Evolutionary conservation across 192 early-diverging fungal genomes (phyloP).

Genomic region (Oehlia diaphana): DNA sequence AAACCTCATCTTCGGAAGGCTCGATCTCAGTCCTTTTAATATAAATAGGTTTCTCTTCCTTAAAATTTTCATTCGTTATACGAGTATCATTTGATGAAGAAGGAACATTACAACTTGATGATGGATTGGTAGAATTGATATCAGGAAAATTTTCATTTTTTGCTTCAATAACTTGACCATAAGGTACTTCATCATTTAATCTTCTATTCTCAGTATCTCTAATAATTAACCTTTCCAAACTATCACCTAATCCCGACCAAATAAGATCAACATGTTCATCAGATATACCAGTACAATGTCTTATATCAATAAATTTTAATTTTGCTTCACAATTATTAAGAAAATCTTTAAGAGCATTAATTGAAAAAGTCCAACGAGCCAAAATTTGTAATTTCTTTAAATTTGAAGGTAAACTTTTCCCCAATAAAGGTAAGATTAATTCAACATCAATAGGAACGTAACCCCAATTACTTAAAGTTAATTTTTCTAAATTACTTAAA

Average conservation of each 20-base stretch:
- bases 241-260: neutral
- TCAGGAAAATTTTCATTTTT: neutral
- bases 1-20: neutral
- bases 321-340: neutral
- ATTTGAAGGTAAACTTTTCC: slow-evolving; percentile 10
- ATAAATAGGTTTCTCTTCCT: neutral
- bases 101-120: neutral
- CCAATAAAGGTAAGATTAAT: neutral
- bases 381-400: neutral
- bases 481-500: neutral
- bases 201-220: neutral
- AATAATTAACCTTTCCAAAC: slow-evolving; percentile 11
- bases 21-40: neutral
- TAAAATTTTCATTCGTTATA: neutral
- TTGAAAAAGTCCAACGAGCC: slow-evolving; percentile 1
- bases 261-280: slow-evolving; percentile 6
- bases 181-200: neutral
- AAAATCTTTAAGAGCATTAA: neutral
- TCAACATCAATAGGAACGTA: neutral
- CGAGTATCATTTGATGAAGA: neutral
- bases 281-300: neutral
- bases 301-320: slow-evolving; percentile 7
- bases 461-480: slow-evolving; percentile 12
- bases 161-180: neutral
- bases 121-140: neutral